phyloP scores from a whole-genome alignment of 352 stramenopile genomes.

The Aphanomyces euteiches region DNA sequence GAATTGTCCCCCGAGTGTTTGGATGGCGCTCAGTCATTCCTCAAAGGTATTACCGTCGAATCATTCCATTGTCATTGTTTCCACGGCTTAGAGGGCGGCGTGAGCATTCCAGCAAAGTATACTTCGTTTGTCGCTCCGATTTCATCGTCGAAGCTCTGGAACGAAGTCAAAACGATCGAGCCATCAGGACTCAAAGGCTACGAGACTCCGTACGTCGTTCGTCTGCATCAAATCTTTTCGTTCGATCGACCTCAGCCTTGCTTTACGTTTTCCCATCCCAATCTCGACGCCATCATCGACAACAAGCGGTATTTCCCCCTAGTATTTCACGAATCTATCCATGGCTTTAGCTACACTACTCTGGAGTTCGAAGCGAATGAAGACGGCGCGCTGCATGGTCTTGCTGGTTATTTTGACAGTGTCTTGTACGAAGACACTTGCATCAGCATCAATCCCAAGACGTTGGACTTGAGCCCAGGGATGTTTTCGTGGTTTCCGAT shows the following conservation, averaged over 20 bases:
- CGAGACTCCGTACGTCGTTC: constrained; percentile 98
- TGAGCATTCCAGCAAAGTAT: constrained; percentile 90
- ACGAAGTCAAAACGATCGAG: constrained; percentile 60
- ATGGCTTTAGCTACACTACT: constrained; percentile 34
- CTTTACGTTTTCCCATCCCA: constrained; percentile 95
- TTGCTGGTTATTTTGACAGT: constrained; percentile 95
- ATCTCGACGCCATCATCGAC: constrained; percentile 60
- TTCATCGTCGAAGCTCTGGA: constrained; percentile 92
- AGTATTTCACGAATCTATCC: background rate
- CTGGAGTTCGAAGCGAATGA: constrained; percentile 53
- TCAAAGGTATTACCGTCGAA: constrained; percentile 57
- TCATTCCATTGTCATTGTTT: constrained; percentile 12
- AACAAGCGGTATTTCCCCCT: constrained; percentile 61
- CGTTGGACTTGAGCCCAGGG: constrained; percentile 84
- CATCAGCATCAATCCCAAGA: constrained; percentile 93
- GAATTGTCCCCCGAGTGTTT: constrained; percentile 99
- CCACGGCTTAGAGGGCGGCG: constrained; percentile 53
- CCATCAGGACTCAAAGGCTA: constrained; percentile 63
- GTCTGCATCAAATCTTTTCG: constrained; percentile 88
- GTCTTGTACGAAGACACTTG: constrained; percentile 91
- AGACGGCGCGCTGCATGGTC: constrained; percentile 87
- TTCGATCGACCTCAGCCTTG: constrained; percentile 83
- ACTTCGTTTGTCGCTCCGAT: constrained; percentile 94
- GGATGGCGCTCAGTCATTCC: constrained; percentile 90
- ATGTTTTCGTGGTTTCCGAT: constrained; percentile 99